Evolutionary conservation across 2,329 filamentous ascomycete species (phyloP), one percentile per base, ranked within the genome.

Genomic region (Colletotrichum sp.): DNA sequence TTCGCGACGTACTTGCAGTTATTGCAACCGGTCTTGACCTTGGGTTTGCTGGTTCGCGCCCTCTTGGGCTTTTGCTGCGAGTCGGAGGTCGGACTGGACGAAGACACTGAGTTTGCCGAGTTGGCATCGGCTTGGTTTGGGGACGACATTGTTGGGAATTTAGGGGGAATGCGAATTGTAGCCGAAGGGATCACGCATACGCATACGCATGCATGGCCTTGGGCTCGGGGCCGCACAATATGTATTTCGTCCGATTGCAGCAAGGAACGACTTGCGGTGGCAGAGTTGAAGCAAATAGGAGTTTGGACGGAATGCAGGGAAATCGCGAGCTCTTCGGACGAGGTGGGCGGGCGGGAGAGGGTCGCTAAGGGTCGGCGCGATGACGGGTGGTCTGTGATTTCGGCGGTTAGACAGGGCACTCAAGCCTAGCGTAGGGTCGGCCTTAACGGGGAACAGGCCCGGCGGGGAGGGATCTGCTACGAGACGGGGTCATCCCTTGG

Each of bases 1-100:
- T 63, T 43, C 70, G 34, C 8, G 14, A 87, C 91, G 82, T 86
- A 93, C 92, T 93, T 93, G 92, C 92, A 94, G 82, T 91, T 92
- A 79, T 87, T 87, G 82, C 92, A 93, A 55, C 92, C 92, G 2
- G 91, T 93, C 84, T 92, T 93, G 77, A 92, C 91, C 81, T 93
- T 93, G 16, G 90, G 89, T 77, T 87, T 89, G 81, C 90, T 92
- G 32, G 85, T 88, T 70, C 90, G 86, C 16, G 84, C 85, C 68
- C 89, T 86, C 80, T 87, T 90, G 43, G 81, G 81, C 58, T 81
- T 83, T 63, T 79, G 80, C 28, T 76, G 72, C 30, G 69, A 69
- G 64, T 77, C 79, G 30, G 77, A 68, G 61, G 71, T 26, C 38
- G 73, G 62, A 14, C 70, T 76, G 28, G 74, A 58, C 12, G 70